Percentiles rank a stretch among this genome's conserved stretches.
These are phyloP conservation scores for Pleurotus ostreatus DNA, from an alignment of 768 basidiomycete genomes.

Conservation along the genomic window DNA sequence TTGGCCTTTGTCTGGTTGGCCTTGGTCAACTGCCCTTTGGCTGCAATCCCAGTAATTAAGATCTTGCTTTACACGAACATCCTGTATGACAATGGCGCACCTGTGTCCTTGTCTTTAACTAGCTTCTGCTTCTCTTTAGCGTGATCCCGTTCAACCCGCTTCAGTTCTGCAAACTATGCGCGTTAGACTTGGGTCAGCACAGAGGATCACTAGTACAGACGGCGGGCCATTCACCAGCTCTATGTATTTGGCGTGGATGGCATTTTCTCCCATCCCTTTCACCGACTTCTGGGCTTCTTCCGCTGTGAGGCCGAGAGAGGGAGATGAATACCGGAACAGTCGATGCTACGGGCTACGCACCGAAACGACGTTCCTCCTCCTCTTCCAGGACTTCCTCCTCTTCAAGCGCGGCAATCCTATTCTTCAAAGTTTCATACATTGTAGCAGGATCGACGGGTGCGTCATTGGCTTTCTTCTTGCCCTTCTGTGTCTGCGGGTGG, in stretches of 20 bases:
- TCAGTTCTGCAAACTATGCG: conserved; percentile 80
- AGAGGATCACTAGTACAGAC: conserved; percentile 12
- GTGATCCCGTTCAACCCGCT: conserved; percentile 82
- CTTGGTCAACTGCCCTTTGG: conserved; percentile 82
- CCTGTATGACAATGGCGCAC: conserved; percentile 33
- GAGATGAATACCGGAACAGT: conserved; percentile 14
- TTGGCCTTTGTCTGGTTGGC: conserved; percentile 85
- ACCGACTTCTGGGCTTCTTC: conserved; percentile 88
- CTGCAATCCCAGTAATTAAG: conserved; percentile 28
- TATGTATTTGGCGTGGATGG: conserved; percentile 82
- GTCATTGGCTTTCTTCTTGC: conserved; percentile 68
- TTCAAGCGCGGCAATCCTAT: conserved; percentile 83
- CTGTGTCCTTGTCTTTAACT: conserved; percentile 86
- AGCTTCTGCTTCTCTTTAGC: conserved; percentile 92
- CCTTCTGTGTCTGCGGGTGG: conserved; percentile 41
- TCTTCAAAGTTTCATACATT: conserved; percentile 89
- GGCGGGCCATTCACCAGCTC: conserved; percentile 60
- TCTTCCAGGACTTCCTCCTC: conserved; percentile 85
- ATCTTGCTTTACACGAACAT: conserved; percentile 6
- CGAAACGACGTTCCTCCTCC: conserved; percentile 77
- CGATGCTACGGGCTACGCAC: conserved; percentile 37
- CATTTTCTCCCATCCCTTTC: conserved; percentile 77
- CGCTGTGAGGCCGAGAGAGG: conserved; percentile 39
- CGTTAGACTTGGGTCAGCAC: conserved; percentile 6
- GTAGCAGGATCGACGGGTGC: conserved; percentile 73